These are phyloP conservation scores for Sophora flavescens DNA, from an alignment of 306 rosid species.

Conservation along the genomic window DNA sequence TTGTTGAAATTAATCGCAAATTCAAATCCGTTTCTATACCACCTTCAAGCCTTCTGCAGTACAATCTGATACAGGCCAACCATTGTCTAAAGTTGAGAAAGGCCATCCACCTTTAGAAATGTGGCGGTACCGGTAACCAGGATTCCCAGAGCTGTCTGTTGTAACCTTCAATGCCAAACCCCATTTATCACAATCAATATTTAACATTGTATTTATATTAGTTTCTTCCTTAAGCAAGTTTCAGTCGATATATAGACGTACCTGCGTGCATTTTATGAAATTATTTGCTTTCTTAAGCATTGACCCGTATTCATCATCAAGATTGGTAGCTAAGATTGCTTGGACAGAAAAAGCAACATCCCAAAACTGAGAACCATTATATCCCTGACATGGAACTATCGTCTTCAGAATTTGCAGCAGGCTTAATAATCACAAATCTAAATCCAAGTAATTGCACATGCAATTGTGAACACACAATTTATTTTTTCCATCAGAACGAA, in stretches of 20 bases:
- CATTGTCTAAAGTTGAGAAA: conserved; percentile 77
- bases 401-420: background rate
- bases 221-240: background rate
- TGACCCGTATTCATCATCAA: conserved; percentile 59
- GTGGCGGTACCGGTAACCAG: conserved; percentile 68
- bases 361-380: conserved; percentile 81
- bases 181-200: conserved; percentile 5
- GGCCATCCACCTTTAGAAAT: conserved; percentile 80
- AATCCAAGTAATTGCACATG: no score
- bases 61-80: conserved; percentile 78
- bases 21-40: background rate
- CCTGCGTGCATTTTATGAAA: conserved; percentile 69
- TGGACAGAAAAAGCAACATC: conserved; percentile 71
- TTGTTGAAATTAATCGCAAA: conserved; percentile 3
- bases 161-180: conserved; percentile 46
- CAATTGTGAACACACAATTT: no score
- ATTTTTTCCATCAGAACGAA: no score
- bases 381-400: conserved; percentile 57
- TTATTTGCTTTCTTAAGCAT: conserved; percentile 66
- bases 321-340: conserved; percentile 70
- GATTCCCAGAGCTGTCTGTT: conserved; percentile 52
- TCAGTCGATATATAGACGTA: conserved; percentile 21
- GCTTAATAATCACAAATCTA: conserved; percentile 1
- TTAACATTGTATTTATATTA: background rate
- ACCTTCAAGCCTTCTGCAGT: conserved; percentile 86